Evolutionary conservation across 768 basidiomycete species (phyloP).

Genomic region (Agaricus sinodeliciosus): DNA sequence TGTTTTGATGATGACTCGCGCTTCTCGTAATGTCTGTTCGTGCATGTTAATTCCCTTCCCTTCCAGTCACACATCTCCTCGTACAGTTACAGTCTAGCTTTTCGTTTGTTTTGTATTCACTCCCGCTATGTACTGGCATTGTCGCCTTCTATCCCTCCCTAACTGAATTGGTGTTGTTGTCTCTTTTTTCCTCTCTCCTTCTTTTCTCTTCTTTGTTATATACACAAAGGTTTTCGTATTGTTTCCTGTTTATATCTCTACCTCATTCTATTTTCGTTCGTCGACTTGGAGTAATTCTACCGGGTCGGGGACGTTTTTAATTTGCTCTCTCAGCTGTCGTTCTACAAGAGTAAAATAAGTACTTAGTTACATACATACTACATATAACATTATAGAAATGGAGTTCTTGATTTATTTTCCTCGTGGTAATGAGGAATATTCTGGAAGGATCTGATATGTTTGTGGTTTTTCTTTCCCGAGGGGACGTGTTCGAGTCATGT

Average conservation of each 20-base stretch:
- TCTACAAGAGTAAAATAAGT: not conserved
- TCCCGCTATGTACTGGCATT: constrained; percentile 1
- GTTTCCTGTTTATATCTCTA: not conserved
- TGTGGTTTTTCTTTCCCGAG: too few species aligned
- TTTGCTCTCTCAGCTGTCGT: not conserved
- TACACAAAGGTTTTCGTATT: too few species aligned
- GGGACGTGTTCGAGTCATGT: too few species aligned
- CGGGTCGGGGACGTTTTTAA: constrained; percentile 6
- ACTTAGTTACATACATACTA: too few species aligned
- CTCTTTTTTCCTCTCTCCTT: too few species aligned
- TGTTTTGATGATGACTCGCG: constrained; percentile 8
- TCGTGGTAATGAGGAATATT: too few species aligned
- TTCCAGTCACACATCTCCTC: constrained; percentile 11
- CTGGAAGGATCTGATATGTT: too few species aligned
- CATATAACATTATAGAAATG: too few species aligned
- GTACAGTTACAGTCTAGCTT: constrained; percentile 15
- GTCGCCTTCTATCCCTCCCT: not conserved
- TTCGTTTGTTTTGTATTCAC: constrained; percentile 15
- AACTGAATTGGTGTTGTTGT: not conserved
- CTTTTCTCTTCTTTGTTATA: too few species aligned
- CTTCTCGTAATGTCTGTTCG: constrained; percentile 8
- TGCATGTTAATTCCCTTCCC: constrained; percentile 5
- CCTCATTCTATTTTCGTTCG: constrained; percentile 4
- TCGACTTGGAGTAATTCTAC: not conserved
- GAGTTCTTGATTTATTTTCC: too few species aligned